Evolutionary conservation across 2,329 filamentous ascomycete species (phyloP).

Genomic region (Sclerotinia sclerotiorum): DNA sequence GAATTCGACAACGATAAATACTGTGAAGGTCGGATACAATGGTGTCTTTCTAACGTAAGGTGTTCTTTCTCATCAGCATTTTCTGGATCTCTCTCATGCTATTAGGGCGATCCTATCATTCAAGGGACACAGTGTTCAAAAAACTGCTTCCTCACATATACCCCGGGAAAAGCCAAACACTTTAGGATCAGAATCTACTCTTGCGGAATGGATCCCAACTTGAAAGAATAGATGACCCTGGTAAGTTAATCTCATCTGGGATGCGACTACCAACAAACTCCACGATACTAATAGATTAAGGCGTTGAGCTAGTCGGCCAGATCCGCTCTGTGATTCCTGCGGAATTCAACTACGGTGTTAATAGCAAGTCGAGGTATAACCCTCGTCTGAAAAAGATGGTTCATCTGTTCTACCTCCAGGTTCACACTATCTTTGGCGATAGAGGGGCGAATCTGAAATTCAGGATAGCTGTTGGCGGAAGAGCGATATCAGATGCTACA

Average conservation of each 20-base stretch:
- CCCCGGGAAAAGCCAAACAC: background rate
- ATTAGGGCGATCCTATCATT: slow-evolving; percentile 23
- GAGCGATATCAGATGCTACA: background rate
- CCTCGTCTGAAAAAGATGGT: background rate
- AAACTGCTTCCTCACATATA: background rate
- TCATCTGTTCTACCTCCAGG: background rate
- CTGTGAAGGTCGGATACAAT: slow-evolving; percentile 17
- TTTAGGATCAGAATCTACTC: slow-evolving; percentile 16
- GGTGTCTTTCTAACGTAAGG: slow-evolving; percentile 28
- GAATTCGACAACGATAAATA: slow-evolving; percentile 7
- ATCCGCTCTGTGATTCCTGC: slow-evolving; percentile 13
- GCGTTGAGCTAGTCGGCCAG: slow-evolving; percentile 18
- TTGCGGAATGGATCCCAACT: slow-evolving; percentile 2
- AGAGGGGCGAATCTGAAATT: slow-evolving; percentile 25
- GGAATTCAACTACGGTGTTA: slow-evolving; percentile 15
- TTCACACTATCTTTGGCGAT: slow-evolving; percentile 24
- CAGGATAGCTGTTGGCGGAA: slow-evolving; percentile 15
- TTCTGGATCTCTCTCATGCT: background rate
- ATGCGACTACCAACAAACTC: background rate
- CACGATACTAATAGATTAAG: background rate
- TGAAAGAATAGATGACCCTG: slow-evolving; percentile 19
- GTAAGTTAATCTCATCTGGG: slow-evolving; percentile 13
- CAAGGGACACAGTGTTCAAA: slow-evolving; percentile 11
- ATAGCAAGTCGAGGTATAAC: slow-evolving; percentile 2
- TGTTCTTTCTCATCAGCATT: too few species aligned